Evolutionary conservation across 345 rosid species (phyloP).

Genomic region (Cardamine chenopodiifolia): DNA sequence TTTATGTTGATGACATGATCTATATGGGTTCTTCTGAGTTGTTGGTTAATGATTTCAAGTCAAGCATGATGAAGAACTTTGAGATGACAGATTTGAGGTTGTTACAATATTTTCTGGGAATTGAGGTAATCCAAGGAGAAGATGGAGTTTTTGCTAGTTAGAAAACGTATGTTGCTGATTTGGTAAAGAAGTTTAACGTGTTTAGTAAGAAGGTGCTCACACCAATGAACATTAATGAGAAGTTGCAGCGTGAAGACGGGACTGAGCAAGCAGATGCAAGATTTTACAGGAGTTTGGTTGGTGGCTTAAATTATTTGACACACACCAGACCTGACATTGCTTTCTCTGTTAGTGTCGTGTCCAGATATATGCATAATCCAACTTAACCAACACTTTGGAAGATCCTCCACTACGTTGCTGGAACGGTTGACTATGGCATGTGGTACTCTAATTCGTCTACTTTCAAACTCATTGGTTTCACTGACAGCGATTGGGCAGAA

Average conservation of each 20-base stretch:
- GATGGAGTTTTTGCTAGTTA: background rate
- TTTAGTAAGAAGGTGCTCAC: background rate
- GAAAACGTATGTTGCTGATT: background rate
- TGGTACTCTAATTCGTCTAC: background rate
- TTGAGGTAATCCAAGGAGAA: background rate
- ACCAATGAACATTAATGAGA: slow-evolving; percentile 1
- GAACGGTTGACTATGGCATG: background rate
- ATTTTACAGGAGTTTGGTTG: background rate
- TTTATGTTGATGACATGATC: too few species aligned
- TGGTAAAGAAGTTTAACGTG: background rate
- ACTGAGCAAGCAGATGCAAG: background rate
- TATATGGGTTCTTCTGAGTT: background rate
- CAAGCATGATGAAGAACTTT: background rate
- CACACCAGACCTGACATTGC: background rate
- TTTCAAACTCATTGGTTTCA: background rate
- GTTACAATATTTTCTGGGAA: background rate
- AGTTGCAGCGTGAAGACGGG: background rate
- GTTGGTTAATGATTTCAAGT: background rate
- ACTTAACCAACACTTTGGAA: background rate
- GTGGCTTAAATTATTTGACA: background rate
- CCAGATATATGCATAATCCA: background rate
- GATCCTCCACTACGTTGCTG: background rate
- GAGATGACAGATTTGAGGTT: background rate
- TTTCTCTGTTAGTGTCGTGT: background rate
- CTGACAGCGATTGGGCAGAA: background rate